These are phyloP conservation scores for Thermochaetoides dissita DNA, from an alignment of 2,329 filamentous ascomycete genomes.

Conservation along the genomic window DNA sequence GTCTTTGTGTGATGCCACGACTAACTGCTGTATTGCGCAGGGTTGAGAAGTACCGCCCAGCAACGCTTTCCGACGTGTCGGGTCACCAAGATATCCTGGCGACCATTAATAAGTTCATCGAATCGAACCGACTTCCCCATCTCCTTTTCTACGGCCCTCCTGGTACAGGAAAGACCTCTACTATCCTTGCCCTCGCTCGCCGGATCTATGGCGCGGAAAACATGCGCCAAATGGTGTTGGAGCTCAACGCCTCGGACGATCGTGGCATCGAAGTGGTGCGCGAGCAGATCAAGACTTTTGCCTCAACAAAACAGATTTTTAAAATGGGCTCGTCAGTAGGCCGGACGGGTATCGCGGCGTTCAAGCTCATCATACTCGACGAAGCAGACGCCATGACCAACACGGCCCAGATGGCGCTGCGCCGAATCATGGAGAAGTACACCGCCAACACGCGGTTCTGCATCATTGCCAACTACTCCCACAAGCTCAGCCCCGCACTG, in stretches of 20 bases:
- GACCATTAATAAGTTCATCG: constrained; percentile 95
- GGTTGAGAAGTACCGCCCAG: constrained; percentile 95
- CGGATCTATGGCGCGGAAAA: constrained; percentile 86
- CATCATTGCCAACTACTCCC: constrained; percentile 97
- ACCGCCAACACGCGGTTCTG: constrained; percentile 96
- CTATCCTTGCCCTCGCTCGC: constrained; percentile 80
- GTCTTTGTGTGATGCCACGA: too few relatives aligned
- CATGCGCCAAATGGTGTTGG: constrained; percentile 95
- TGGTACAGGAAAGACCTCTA: constrained; percentile 95
- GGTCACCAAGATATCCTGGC: constrained; percentile 94
- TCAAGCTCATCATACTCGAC: constrained; percentile 93
- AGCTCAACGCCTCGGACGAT: constrained; percentile 94
- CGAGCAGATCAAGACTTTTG: constrained; percentile 99
- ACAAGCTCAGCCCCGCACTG: constrained; percentile 88
- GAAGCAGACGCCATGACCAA: constrained; percentile 99
- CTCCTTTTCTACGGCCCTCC: constrained; percentile 93
- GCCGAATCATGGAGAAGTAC: constrained; percentile 98
- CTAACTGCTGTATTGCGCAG: constrained; percentile 25
- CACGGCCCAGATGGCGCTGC: constrained; percentile 91
- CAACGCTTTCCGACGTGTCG: constrained; percentile 79
- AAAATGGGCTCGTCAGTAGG: constrained; percentile 28
- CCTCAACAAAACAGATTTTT: constrained; percentile 96
- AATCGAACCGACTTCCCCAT: constrained; percentile 85
- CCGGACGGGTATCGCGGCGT: constrained; percentile 47
- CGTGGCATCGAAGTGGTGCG: constrained; percentile 94